Conservation (phyloP, 192 early-diverging fungal genomes). For the Gonapodya sp. region DNA sequence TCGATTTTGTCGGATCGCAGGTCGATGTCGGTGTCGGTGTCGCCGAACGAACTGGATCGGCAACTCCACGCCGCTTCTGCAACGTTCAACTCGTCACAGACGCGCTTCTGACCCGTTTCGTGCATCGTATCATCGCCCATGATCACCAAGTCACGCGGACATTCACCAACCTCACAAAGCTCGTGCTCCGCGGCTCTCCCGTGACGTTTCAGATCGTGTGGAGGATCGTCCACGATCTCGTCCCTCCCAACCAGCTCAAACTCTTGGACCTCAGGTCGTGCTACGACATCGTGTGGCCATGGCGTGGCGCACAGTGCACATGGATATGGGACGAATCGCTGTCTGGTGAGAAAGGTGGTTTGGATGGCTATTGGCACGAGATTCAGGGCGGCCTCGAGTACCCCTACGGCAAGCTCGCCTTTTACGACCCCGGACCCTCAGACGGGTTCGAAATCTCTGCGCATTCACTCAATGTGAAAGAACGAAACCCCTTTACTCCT, state of each 20-base stretch:
- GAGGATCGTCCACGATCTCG: not conserved
- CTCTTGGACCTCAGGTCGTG: not conserved
- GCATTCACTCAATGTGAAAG: not conserved
- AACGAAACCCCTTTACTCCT: too few species aligned
- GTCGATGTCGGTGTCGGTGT: not conserved
- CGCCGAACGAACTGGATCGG: not conserved
- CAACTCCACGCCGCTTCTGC: too few species aligned
- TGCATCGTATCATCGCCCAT: not conserved
- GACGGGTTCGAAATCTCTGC: not conserved
- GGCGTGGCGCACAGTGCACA: not conserved
- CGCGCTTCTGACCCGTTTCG: not conserved
- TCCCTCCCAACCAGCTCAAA: not conserved
- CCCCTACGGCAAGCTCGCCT: not conserved
- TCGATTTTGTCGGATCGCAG: not conserved
- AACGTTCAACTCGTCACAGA: not conserved
- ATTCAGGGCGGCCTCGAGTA: not conserved
- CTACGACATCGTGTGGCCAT: not conserved
- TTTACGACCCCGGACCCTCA: not conserved
- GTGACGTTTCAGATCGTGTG: not conserved
- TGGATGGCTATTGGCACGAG: not conserved
- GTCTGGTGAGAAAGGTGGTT: not conserved
- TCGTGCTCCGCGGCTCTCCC: not conserved
- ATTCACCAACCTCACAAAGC: not conserved
- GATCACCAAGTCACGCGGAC: not conserved
- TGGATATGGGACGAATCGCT: not conserved